phyloP scores from a whole-genome alignment of 2,329 filamentous ascomycete species.

The Parafenestella ontariensis region DNA sequence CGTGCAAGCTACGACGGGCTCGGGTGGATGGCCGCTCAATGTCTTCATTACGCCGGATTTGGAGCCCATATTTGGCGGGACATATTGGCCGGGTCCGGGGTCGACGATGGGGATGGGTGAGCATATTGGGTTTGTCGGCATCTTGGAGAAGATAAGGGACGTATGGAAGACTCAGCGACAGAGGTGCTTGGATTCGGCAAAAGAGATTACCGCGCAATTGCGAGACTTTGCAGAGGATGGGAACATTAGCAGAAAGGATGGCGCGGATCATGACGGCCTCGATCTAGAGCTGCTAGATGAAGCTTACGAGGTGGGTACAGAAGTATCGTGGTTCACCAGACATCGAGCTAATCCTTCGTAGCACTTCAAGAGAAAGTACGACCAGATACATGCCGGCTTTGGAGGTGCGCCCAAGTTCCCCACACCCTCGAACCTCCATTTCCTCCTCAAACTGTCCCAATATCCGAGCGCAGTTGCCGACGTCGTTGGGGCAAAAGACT shows the following conservation, averaged over 20 bases:
- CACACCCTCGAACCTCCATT: constrained; percentile 83
- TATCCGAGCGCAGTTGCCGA: constrained; percentile 78
- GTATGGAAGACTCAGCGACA: constrained; percentile 84
- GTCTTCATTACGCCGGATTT: constrained; percentile 95
- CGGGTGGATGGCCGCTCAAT: constrained; percentile 93
- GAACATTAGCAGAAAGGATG: constrained; percentile 60
- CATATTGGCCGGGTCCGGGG: constrained; percentile 89
- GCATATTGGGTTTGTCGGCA: constrained; percentile 80
- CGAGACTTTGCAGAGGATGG: constrained; percentile 90
- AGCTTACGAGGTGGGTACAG: constrained; percentile 66
- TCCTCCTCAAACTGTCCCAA: constrained; percentile 76
- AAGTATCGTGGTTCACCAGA: constrained; percentile 50
- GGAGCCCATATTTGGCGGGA: constrained; percentile 93
- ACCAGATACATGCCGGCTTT: constrained; percentile 65
- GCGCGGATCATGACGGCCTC: constrained; percentile 69
- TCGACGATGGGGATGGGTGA: constrained; percentile 58
- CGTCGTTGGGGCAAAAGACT: constrained; percentile 85
- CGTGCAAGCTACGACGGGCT: constrained; percentile 88
- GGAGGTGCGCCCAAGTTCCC: constrained; percentile 80
- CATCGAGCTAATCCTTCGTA: constrained; percentile 6
- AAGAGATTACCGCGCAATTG: constrained; percentile 80
- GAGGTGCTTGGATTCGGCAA: constrained; percentile 82
- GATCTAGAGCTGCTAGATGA: constrained; percentile 93
- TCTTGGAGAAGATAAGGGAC: constrained; percentile 76
- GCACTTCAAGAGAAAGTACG: constrained; percentile 35